Evolutionary conservation across 164 flowering plant genomes (phyloP), one percentile per base, ranked within the genome.

Genomic region (Akebia trifoliata): DNA sequence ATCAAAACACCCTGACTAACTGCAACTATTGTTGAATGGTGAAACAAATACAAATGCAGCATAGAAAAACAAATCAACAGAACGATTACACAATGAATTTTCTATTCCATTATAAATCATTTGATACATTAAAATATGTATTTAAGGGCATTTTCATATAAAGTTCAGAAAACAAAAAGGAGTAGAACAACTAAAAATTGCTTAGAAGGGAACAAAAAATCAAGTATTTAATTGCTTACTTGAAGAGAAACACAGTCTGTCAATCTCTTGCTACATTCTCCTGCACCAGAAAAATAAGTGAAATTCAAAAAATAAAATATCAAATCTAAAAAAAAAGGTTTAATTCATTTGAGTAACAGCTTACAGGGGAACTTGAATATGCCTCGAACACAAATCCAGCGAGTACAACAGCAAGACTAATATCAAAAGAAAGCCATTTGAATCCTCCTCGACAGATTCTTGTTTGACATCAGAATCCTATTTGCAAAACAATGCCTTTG

Each of bases 341-440:
- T 12, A 39, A 39, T 39, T 15, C 0, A 18, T 31, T 38, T 34
- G 6, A 55, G 10, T 38, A 8, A 56, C n/a, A 12, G 44, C 18
- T 66, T 64, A 87, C 97, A 15, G 90, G 90, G 0, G 97, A 94
- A 21, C 69, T 81, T 0, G 72, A 54, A 53, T 91, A 91, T 28
- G 97, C 97, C 66, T 91, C 97, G 61, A 91, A 90, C 0, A 96
- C 93, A 61, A 91, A 91, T 40, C 97, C 97, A 51, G 97, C 95
- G n/a, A 91, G 87, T 49, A 91, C 67, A 9, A 91, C 96, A 6
- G 97, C 97, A 55, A 91, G 86, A 67, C 83, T 87, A 65, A 87
- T 78, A 69, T 91, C 96, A 52, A 91, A 91, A 1, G 82, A 76
- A 26, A 85, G 85, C 38, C 86, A 72, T 39, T 77, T 79, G 28